Evolutionary conservation across 768 basidiomycete species (phyloP).

Genomic region (Myochromella boudieri): DNA sequence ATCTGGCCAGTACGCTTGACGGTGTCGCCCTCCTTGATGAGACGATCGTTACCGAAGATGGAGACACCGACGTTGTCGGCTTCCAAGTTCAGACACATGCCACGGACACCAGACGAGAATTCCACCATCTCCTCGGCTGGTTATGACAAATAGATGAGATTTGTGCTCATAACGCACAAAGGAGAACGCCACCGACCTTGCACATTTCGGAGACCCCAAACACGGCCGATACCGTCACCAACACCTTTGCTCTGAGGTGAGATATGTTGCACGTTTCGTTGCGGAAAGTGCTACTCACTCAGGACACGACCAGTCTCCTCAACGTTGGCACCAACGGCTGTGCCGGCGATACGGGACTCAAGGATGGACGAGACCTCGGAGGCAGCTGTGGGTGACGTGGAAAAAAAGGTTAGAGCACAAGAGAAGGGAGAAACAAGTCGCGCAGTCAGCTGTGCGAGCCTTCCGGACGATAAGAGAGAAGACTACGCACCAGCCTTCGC

Average conservation of each 20-base stretch:
- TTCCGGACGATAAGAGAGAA: conserved; percentile 5
- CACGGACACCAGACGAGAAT: conserved; percentile 99
- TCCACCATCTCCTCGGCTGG: conserved; percentile 99
- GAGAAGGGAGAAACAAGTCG: conserved; percentile 21
- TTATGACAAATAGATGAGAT: conserved; percentile 17
- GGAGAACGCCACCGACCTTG: conserved; percentile 61
- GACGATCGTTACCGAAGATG: conserved; percentile 97
- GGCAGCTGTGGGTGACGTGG: conserved; percentile 68
- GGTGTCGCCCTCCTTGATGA: conserved; percentile 99
- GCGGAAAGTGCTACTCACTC: conserved; percentile 56
- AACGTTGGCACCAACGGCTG: conserved; percentile 87
- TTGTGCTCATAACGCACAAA: neutral
- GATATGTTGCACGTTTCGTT: conserved; percentile 8
- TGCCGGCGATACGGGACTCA: conserved; percentile 96
- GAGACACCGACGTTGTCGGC: conserved; percentile 99
- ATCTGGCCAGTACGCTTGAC: conserved; percentile 99
- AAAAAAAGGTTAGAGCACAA: conserved; percentile 19
- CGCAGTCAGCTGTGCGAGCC: conserved; percentile 20
- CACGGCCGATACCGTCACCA: conserved; percentile 99
- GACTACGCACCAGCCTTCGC: conserved; percentile 87
- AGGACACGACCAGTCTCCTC: conserved; percentile 99
- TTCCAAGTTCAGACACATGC: conserved; percentile 99
- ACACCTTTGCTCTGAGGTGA: conserved; percentile 61
- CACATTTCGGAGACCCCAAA: conserved; percentile 98
- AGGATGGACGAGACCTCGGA: conserved; percentile 99